Evolutionary conservation across 2,329 filamentous ascomycete genomes (phyloP).

Genomic region (Pseudocercospora macadamiae): DNA sequence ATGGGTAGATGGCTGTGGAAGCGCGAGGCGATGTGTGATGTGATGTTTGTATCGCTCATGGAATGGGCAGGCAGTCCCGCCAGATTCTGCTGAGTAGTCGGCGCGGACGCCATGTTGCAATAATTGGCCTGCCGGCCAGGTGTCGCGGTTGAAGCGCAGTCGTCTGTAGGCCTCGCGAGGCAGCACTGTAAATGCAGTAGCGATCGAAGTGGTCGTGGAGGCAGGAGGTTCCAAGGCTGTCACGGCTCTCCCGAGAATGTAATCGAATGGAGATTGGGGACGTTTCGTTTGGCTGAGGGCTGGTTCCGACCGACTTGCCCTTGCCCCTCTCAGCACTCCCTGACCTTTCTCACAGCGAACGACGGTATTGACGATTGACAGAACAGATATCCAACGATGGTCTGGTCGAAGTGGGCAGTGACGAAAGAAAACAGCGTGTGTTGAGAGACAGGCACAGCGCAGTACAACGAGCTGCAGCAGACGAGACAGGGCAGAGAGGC

Average conservation of each 20-base stretch:
- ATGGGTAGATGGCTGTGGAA: constrained; percentile 92
- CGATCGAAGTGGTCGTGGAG: background rate
- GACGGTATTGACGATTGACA: constrained; percentile 5
- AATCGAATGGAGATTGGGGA: background rate
- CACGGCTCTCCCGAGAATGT: background rate
- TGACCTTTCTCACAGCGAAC: background rate
- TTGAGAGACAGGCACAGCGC: constrained; percentile 6
- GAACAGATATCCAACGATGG: background rate
- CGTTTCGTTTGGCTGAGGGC: background rate
- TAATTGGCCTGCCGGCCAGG: constrained; percentile 31
- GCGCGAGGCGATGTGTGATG: constrained; percentile 79
- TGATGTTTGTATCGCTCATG: constrained; percentile 70
- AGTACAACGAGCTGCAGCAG: background rate
- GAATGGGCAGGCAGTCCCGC: constrained; percentile 83
- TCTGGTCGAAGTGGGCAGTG: too few relatives aligned
- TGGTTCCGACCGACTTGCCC: background rate
- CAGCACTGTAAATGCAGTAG: constrained; percentile 8
- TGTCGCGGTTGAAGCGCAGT: constrained; percentile 15
- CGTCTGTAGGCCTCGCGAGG: constrained; percentile 20
- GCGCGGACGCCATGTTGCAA: constrained; percentile 43
- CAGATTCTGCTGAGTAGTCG: constrained; percentile 80
- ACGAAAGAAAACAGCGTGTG: background rate
- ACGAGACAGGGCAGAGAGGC: background rate
- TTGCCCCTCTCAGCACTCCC: background rate
- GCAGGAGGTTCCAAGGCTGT: background rate